Base-by-base conservation (phyloP, 192 early-diverging fungal species). In the Coemansia sp. region DNA sequence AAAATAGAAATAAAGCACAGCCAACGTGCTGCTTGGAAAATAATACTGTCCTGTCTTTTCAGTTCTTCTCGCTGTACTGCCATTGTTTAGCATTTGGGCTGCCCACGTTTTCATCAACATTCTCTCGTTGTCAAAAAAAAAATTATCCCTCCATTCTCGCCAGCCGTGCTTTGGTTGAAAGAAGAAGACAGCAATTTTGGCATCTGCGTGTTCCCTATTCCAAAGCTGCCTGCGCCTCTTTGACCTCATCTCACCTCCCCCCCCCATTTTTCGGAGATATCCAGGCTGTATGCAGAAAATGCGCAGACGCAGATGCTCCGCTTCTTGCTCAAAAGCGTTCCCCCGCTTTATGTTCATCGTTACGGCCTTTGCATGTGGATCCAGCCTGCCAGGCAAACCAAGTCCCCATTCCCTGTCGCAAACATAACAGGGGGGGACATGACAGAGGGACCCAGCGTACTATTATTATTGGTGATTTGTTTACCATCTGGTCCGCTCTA, bases 101-200 rank as follows among this genome's bases (percentile, higher is more conserved):
- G 55, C 55, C 55, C 55, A 57, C 55, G 55, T 57, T 57, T 57
- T 36, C 34, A 36, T 7, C 55, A 25, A 20, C 49, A 40, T 40
- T 40, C 38, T 40, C 38, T 40, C 38, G 38, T 20, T 17, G 11
- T 45, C 49, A 25, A 22, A 48, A 48, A 48, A 48, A 8, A 20
- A 48, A 9, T 3, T 20, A 17, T 45, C 42, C 55, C 15, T 32
- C 55, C 29, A 35, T 57, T 36, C 55, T 36, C 55, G 19, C n/a
- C 20, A 13, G 14, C 53, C 53, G 7, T 40, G 38, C 11, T 40
- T 40, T 40, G 38, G 7, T 13, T 5, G 38, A 40, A 13, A 13
- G 38, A 40, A 53, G 50, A 9, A 22, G 23, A 32, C 50, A 25
- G 23, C 50, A 25, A 25, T 45, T 57, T 35, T 57, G 55, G 1